These are phyloP conservation scores for Neofusicoccum laricinum DNA, from an alignment of 2,329 filamentous ascomycete genomes.

Conservation along the genomic window DNA sequence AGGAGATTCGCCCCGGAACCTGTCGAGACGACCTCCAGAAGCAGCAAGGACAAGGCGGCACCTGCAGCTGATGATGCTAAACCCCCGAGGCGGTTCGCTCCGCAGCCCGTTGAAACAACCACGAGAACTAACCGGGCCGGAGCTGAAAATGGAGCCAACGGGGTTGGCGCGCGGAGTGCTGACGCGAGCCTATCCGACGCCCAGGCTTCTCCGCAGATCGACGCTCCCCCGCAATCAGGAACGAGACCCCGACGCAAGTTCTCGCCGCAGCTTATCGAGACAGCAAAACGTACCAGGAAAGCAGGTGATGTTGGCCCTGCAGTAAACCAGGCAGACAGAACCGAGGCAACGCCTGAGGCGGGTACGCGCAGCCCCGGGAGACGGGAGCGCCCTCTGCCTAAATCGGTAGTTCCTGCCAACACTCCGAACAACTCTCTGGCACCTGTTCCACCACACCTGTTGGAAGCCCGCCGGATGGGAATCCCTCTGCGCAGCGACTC, in stretches of 20 bases:
- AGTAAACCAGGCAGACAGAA: conserved; percentile 65
- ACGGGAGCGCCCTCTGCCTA: conserved; percentile 49
- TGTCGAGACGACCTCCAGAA: conserved; percentile 34
- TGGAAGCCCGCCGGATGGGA: conserved; percentile 34
- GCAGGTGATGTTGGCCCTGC: conserved; percentile 63
- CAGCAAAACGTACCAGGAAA: conserved; percentile 67
- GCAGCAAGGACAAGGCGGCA: conserved; percentile 25
- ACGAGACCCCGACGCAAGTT: conserved; percentile 52
- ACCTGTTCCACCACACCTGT: conserved; percentile 33
- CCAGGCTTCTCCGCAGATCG: conserved; percentile 16
- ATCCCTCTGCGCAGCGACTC: conserved; percentile 34
- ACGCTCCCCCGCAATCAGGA: conserved; percentile 20
- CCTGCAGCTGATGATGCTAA: conserved; percentile 12
- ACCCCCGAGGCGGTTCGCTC: conserved; percentile 25
- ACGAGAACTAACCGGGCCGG: conserved; percentile 23
- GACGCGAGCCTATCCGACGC: conserved; percentile 10
- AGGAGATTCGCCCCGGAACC: conserved; percentile 55
- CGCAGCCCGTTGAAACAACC: conserved; percentile 29
- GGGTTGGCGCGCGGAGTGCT: background rate
- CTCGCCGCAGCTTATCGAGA: conserved; percentile 78
- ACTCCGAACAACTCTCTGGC: conserved; percentile 30
- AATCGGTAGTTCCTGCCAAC: conserved; percentile 46
- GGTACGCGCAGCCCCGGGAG: conserved; percentile 23
- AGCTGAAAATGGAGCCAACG: background rate
- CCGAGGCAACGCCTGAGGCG: conserved; percentile 61